Evolutionary conservation across 1,284 basidiomycete genomes (phyloP), one percentile per base, ranked within the genome.

Genomic region (Ustilago sp.): DNA sequence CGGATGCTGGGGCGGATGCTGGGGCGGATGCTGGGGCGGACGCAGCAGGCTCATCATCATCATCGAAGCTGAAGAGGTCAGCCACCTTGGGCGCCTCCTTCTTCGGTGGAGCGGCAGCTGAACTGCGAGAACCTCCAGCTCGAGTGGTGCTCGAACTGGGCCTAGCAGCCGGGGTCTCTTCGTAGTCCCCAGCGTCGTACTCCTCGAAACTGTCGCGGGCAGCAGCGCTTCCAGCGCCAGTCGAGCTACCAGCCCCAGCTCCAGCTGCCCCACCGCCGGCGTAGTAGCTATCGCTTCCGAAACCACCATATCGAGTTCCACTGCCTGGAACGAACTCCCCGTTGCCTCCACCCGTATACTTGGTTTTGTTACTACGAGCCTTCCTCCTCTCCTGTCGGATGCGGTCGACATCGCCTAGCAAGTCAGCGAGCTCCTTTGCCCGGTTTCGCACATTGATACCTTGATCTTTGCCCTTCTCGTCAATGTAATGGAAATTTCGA

Each of bases 381-480:
- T 96, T 98, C 50, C 95, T 90, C 50, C 96, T 91, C 87, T 99
- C 97, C 3, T 87, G 78, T 54, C 96, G 91, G 73, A 99, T 96
- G 80, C 91, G 91, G 41, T 99, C 96, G 6, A 99, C 92, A 85
- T 99, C 96, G 1, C 90, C 89, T 0, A 99, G 89, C 1, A 99
- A 89, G 57, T 94, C 92, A 12, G 93, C 93, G 15, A 99, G 89
- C 87, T 99, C 96, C 66, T 92, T 93, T 23, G 97, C 91, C 31
- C 96, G 92, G 86, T 98, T 98, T 56, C 96, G 93, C 55, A 99
- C 95, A 82, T 99, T 99, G 82, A 98, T 90, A n/a, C 96, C 96
- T 87, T 99, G 94, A 84, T 99, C 97, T 87, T 99, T 99, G 67
- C 94, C 95, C 88, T 96, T 97, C 79, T 99, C 96, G 81, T 99